These are phyloP conservation scores for Aspergillus costaricaensis DNA, from an alignment of 2,329 filamentous ascomycete genomes.

Conservation along the genomic window DNA sequence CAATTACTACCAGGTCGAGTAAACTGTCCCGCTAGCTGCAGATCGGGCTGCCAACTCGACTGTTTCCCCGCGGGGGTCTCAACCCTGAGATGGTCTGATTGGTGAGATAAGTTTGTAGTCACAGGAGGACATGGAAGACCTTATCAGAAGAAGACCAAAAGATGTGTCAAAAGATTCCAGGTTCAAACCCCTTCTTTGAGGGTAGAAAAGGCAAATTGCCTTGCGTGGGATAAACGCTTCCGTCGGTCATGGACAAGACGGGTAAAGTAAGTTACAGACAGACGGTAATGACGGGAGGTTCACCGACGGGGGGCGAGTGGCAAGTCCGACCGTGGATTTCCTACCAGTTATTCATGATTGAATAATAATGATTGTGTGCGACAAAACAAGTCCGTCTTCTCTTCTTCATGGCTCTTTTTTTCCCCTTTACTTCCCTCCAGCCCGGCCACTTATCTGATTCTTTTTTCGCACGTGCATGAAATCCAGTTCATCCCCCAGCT, in stretches of 20 bases:
- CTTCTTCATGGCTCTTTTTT: no score
- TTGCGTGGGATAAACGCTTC: slow-evolving; percentile 5
- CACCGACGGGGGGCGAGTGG: slow-evolving; percentile 8
- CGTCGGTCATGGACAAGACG: not conserved
- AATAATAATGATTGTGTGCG: slow-evolving; percentile 8
- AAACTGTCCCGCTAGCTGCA: slow-evolving; percentile 20
- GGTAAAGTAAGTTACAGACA: slow-evolving; percentile 21
- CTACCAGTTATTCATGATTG: slow-evolving; percentile 5
- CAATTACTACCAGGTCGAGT: slow-evolving; percentile 12
- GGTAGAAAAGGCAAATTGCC: not conserved
- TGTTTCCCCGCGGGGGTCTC: slow-evolving; percentile 10
- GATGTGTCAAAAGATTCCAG: not conserved
- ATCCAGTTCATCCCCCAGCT: not conserved
- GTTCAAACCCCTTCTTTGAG: not conserved
- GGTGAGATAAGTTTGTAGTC: not conserved
- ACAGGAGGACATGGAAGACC: not conserved
- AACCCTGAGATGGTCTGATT: not conserved
- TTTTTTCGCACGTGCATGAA: not conserved
- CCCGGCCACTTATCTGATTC: slow-evolving; percentile 18
- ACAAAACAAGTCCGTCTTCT: not conserved
- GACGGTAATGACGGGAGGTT: slow-evolving; percentile 17
- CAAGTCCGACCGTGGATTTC: slow-evolving; percentile 6
- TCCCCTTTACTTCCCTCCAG: not conserved
- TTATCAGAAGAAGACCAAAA: not conserved
- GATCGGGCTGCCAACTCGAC: slow-evolving; percentile 16